Percentiles rank a stretch among this genome's conserved stretches.
Evolutionary conservation across 1,284 basidiomycete species (phyloP).

Genomic region (Rhodotorula mucilaginosa): DNA sequence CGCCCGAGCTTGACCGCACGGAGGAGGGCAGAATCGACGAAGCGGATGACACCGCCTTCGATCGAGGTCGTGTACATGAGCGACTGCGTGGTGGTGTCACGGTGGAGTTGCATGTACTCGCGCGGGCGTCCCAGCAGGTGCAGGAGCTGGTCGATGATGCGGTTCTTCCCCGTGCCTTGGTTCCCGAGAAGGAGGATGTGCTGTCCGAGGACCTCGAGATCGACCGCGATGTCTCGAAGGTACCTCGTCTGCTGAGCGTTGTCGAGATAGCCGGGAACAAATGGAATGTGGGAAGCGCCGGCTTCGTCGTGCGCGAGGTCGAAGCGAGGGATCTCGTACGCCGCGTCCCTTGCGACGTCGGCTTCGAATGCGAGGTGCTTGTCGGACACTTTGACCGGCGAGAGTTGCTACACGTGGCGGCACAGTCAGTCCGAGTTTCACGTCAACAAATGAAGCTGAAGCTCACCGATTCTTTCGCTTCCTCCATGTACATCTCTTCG

Average conservation of each 20-base stretch:
- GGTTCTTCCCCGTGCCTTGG: constrained; percentile 52
- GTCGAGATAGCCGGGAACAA: constrained; percentile 42
- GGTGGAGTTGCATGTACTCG: constrained; percentile 50
- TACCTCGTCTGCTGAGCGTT: constrained; percentile 48
- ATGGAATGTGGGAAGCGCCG: constrained; percentile 47
- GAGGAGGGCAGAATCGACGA: constrained; percentile 48
- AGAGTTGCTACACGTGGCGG: constrained; percentile 42
- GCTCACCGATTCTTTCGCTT: constrained; percentile 32
- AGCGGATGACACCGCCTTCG: constrained; percentile 47
- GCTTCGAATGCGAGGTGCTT: constrained; percentile 32
- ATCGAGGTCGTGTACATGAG: constrained; percentile 30
- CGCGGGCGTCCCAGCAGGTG: constrained; percentile 48
- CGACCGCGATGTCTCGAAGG: constrained; percentile 47
- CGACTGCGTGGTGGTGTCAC: constrained; percentile 30
- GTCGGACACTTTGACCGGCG: constrained; percentile 28
- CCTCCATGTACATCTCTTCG: constrained; percentile 41
- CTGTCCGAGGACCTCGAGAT: constrained; percentile 47
- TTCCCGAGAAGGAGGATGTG: constrained; percentile 50
- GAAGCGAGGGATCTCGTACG: constrained; percentile 43
- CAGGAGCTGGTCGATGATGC: constrained; percentile 48
- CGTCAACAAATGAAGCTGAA: too few species aligned
- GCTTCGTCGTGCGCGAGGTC: constrained; percentile 45
- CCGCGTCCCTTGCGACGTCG: constrained; percentile 6
- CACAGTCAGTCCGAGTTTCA: constrained; percentile 29
- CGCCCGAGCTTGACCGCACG: constrained; percentile 48